Conservation (phyloP, 2,329 filamentous ascomycete genomes). For the Graphium sp. region DNA sequence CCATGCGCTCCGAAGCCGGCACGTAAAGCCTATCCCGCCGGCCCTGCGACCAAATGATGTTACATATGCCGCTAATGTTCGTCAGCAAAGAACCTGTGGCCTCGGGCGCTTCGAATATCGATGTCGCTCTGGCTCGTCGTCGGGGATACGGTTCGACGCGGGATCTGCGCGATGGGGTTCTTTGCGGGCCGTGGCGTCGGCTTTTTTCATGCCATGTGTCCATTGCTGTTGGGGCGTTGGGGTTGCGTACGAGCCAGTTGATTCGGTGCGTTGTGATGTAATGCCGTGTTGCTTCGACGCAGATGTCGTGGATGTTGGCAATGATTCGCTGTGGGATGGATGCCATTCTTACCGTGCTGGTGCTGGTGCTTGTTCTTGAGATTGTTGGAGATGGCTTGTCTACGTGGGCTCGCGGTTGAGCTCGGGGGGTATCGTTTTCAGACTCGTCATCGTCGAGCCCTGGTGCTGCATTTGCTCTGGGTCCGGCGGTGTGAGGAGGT, state of each 20-base stretch:
- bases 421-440: too few species aligned
- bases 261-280: slow-evolving; percentile 8
- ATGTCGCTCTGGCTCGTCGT: too few species aligned
- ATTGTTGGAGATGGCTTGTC: neutral
- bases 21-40: slow-evolving; percentile 13
- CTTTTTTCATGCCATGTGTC: neutral
- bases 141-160: slow-evolving; percentile 1
- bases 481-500: too few species aligned
- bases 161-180: neutral
- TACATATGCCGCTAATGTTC: slow-evolving; percentile 14
- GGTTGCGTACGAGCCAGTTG: slow-evolving; percentile 8
- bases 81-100: slow-evolving; percentile 8
- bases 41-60: slow-evolving; percentile 13
- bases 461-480: too few species aligned
- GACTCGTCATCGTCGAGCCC: too few species aligned
- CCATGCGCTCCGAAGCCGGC: slow-evolving; percentile 11
- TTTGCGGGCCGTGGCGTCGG: too few species aligned
- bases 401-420: too few species aligned
- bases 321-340: too few species aligned
- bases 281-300: slow-evolving; percentile 9
- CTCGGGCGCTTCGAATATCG: neutral
- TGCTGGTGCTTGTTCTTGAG: neutral
- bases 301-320: slow-evolving; percentile 8
- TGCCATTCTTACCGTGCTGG: too few species aligned
- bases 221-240: slow-evolving; percentile 1